These are phyloP conservation scores for Suillus sp. DNA, from an alignment of 768 basidiomycete genomes.

Conservation along the genomic window DNA sequence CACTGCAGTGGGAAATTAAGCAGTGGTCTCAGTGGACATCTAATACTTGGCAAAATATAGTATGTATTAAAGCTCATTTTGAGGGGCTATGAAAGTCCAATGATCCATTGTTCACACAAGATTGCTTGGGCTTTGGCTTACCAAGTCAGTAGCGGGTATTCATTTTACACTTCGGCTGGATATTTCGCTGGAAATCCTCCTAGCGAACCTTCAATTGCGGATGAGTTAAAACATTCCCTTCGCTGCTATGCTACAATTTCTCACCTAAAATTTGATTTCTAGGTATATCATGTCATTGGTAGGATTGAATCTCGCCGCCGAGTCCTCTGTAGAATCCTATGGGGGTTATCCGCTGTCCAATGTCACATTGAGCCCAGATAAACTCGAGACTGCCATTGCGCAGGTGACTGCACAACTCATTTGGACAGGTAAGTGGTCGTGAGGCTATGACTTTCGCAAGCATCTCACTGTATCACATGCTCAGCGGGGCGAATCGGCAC, in stretches of 20 bases:
- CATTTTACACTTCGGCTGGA: neutral
- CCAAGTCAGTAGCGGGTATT: neutral
- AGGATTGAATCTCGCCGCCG: neutral
- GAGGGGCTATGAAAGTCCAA: neutral
- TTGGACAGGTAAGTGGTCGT: neutral
- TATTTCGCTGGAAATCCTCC: too few species aligned
- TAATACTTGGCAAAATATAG: neutral
- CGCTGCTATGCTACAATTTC: neutral
- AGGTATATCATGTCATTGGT: constrained; percentile 10
- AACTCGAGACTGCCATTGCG: neutral
- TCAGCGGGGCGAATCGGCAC: neutral
- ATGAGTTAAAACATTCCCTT: neutral
- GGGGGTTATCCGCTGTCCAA: neutral
- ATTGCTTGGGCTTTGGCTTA: neutral
- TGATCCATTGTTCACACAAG: neutral
- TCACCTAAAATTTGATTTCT: neutral
- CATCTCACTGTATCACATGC: neutral
- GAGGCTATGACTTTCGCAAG: neutral
- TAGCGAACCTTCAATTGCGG: neutral
- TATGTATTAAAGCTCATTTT: neutral
- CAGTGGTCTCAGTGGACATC: neutral
- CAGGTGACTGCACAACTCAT: neutral
- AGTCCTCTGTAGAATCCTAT: too few species aligned
- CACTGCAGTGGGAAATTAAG: neutral
- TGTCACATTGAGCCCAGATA: neutral